Base-by-base conservation (phyloP, 371 early-diverging fungal genomes). In the Conidiobolus incongruus region DNA sequence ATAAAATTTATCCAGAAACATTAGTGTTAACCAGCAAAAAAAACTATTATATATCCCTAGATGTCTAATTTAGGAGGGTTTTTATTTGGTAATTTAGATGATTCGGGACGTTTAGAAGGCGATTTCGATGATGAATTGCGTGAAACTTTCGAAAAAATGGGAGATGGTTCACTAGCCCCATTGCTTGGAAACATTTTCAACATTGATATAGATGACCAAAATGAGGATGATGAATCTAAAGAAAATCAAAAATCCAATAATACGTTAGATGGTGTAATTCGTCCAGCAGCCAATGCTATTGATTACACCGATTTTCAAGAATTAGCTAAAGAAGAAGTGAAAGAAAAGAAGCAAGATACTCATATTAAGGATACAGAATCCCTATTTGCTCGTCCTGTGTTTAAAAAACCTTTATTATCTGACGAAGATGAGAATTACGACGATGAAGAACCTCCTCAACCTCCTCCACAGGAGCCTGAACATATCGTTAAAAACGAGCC, bases 41-140 rank as follows among this genome's bases (percentile, higher is more conserved):
- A 26, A 26, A 4, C 3, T 26, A 26, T 8, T 26, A 26, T 8
- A 26, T 26, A 26, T 4, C 3, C 8, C 8, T 26, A 4, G 8
- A 26, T 26, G 26, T 26, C 26, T 4, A 26, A 26, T 26, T 26
- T 44, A 8, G 68, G 75, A 31, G 68, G 75, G 20, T 81, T 73
- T 52, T 63, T 86, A 33, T 86, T 85, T 61, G 90, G 90, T 32
- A 89, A 89, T 59, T 77, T 86, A 8, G 85, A 86, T 58, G 75
- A 81, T 44, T 66, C 72, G 45, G 90, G 90, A 29, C 63, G 69
- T 19, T 63, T 86, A 12, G 84, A 85, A 10, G 69, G 63, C 29
- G 74, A 75, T 48, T 68, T 78, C 54, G 62, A 44, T 51, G 42
- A 50, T 75, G 82, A 81, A 49, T 55, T 81, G 38, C 61, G 60